Conservation (phyloP, 2,329 filamentous ascomycete species). For the Pseudogymnoascus sp. region DNA sequence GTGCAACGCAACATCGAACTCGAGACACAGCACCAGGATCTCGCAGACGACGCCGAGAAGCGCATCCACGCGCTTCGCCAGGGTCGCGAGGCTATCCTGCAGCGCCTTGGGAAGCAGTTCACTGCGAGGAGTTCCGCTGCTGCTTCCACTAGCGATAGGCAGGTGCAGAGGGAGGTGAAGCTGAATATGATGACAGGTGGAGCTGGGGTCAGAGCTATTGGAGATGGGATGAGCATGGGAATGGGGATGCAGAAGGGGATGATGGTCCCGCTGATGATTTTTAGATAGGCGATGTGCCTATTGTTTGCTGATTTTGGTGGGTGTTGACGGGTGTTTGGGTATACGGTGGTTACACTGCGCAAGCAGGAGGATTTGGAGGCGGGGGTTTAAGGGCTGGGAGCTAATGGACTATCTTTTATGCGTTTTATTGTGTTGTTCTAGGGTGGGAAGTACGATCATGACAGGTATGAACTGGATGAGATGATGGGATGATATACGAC, state of each 20-base stretch:
- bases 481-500: neutral
- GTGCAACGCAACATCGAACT: conserved; percentile 51
- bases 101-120: conserved; percentile 49
- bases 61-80: conserved; percentile 47
- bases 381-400: neutral
- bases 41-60: conserved; percentile 49
- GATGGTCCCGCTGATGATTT: conserved; percentile 7
- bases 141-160: neutral
- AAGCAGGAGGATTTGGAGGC: neutral
- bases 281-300: neutral
- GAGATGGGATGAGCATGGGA: neutral
- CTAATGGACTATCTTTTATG: neutral
- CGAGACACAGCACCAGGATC: conserved; percentile 45
- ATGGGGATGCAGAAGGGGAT: conserved; percentile 2
- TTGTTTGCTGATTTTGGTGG: neutral
- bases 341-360: neutral
- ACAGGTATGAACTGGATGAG: neutral
- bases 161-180: neutral
- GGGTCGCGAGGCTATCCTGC: conserved; percentile 52
- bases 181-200: conserved; percentile 3
- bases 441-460: neutral
- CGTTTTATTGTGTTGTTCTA: neutral
- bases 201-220: neutral
- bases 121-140: conserved; percentile 17
- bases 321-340: conserved; percentile 1